Evolutionary conservation across 1,284 basidiomycete genomes (phyloP), one percentile per base, ranked within the genome.

Genomic region (Pseudozyma sp.): DNA sequence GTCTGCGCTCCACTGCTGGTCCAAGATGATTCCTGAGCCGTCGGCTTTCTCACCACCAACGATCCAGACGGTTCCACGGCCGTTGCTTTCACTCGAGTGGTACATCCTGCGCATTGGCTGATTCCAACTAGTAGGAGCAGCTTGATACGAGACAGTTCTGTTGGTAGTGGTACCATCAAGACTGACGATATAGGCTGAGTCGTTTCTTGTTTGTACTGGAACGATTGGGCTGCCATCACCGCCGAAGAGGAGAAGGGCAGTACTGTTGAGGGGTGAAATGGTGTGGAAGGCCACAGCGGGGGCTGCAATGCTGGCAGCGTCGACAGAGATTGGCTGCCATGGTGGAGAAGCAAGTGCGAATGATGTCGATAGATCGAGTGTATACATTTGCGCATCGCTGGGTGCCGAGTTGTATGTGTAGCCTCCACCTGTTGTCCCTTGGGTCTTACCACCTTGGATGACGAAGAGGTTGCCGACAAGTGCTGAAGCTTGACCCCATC

Each of bases 361-460:
- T 44, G 56, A 18, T 1, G 58, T 36, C 1, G 73, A 70, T 18
- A 82, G 61, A 51, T 82, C 76, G 52, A 82, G 70, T 1, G 62
- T 38, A 49, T 76, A 72, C 54, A 81, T 72, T 21, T 78, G 72
- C 13, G 54, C 60, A 49, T 76, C 65, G 55, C 58, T 72, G 3
- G 78, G 79, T 2, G 73, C 81, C 5, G 78, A 80, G 47, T 38
- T 69, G 61, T 78, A 82, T 2, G 81, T 80, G 54, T 69, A 81
- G 13, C 76, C 78, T 14, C 71, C 72, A 35, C 79, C 79, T 1
- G 59, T 59, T 31, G 60, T 64, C 25, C 76, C 79, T 38, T 78
- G 72, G 3, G 78, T 81, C 53, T 82, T 81, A 47, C 81, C 81
- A 14, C 81, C 81, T 47, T 82, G 80, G 6, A 82, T 66, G 44